phyloP scores from a whole-genome alignment of 1,284 basidiomycete species.

The Amylostereum areolatum region DNA sequence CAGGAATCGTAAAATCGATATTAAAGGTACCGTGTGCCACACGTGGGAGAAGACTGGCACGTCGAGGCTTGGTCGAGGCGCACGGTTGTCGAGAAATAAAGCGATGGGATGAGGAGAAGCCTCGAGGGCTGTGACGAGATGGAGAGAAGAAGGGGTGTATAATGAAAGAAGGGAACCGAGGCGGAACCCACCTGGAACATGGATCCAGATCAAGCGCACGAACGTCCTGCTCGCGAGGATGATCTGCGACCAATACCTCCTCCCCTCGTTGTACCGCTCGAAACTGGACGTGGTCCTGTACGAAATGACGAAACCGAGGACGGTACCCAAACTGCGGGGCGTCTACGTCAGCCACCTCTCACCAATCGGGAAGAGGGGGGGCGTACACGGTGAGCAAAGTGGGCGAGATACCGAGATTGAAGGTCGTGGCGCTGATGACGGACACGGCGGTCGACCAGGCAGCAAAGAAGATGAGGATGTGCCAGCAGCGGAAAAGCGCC shows the following conservation, averaged over 20 bases:
- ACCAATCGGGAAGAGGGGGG: not conserved
- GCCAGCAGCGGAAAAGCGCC: slow-evolving; percentile 63
- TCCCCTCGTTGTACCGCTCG: slow-evolving; percentile 70
- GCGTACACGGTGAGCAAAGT: slow-evolving; percentile 60
- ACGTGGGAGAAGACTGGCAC: not conserved
- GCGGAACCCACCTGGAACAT: slow-evolving; percentile 42
- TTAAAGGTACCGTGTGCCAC: not conserved
- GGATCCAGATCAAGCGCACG: slow-evolving; percentile 57
- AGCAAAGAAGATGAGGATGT: slow-evolving; percentile 55
- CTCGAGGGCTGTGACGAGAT: not conserved
- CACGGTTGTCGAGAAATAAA: not conserved
- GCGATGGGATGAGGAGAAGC: not conserved
- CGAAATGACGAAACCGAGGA: slow-evolving; percentile 53
- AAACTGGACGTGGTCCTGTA: slow-evolving; percentile 72
- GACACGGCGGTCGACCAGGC: slow-evolving; percentile 53
- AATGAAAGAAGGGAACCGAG: not conserved
- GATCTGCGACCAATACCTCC: slow-evolving; percentile 65
- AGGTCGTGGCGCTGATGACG: slow-evolving; percentile 41
- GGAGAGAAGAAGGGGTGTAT: slow-evolving; percentile 4
- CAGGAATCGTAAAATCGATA: not conserved
- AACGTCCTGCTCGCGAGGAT: slow-evolving; percentile 53
- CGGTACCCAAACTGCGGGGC: slow-evolving; percentile 47
- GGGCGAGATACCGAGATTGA: slow-evolving; percentile 37
- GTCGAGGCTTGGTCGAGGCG: not conserved
- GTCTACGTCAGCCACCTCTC: not conserved